These are phyloP conservation scores for Colletotrichum eremochloae DNA, from an alignment of 2,329 filamentous ascomycete genomes.

Conservation along the genomic window DNA sequence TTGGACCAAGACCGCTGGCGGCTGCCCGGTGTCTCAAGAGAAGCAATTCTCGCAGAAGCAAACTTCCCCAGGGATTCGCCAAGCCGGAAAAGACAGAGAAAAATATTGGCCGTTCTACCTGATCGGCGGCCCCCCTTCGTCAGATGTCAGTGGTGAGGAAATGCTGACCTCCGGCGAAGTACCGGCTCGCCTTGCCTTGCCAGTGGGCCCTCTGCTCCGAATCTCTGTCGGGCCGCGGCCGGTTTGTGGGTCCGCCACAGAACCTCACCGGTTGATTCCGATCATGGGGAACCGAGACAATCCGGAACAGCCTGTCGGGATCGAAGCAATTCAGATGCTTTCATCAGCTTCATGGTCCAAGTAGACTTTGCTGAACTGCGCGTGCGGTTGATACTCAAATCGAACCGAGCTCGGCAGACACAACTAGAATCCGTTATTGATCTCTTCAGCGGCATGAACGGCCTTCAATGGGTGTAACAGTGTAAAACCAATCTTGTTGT, in stretches of 20 bases:
- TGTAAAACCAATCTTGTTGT: neutral
- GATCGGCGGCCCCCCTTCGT: neutral
- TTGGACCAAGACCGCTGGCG: neutral
- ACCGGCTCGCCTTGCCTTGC: neutral
- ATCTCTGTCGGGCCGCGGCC: constrained; percentile 27
- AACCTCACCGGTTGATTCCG: neutral
- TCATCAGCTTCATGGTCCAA: neutral
- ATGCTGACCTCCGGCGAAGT: neutral
- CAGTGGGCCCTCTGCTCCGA: constrained; percentile 5
- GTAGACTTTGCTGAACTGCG: neutral
- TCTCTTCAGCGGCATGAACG: neutral
- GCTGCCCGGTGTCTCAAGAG: constrained; percentile 6
- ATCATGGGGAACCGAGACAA: neutral
- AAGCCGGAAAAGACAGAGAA: neutral
- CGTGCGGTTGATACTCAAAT: neutral
- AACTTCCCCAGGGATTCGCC: neutral
- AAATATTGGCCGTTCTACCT: neutral
- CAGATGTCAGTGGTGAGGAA: neutral
- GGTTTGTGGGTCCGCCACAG: constrained; percentile 6
- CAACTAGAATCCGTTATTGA: no score
- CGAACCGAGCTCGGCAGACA: neutral
- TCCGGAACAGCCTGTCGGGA: neutral
- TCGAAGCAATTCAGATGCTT: neutral
- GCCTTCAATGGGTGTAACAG: neutral
- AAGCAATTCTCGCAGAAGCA: neutral